Base-by-base conservation (phyloP, 768 basidiomycete genomes). In the Lyophyllum shimeji region DNA sequence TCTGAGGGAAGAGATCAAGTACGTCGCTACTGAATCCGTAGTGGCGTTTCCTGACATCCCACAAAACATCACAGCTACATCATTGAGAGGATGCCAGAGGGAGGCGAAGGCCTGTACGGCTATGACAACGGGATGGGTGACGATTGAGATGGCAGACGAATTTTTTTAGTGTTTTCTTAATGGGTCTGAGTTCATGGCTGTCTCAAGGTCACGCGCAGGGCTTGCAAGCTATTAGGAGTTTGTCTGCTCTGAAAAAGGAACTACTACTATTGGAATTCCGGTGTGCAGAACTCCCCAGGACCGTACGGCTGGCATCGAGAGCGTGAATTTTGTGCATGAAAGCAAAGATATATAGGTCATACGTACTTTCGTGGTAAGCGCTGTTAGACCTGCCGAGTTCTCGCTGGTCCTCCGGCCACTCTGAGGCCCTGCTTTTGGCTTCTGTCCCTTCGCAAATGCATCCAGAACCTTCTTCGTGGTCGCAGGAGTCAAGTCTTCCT, bases 341-440 rank as follows among this genome's bases (percentile, higher is more conserved):
- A 27, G 18, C 34, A 21, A 34, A 4, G 29, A 53, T 1, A 12
- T 31, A 23, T n/a, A 7, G 45, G 50, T 9, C 46, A 6, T 12
- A 61, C 75, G 42, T 57, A 90, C 93, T 82, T 93, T 89, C 46
- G 79, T 77, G 18, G 85, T 81, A 31, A 95, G 77, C 37, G 90
- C 75, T 23, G 95, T 97, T 56, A 96, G 75, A 39, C 93, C 94
- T 13, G 91, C 93, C 11, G 94, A 92, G 74, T 97, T 97, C 75
- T 98, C 95, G 59, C 89, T 93, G 0, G 94, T 95, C 44, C 80
- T 79, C 56, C 95, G 82, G 29, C 89, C 85, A 56, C 86, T 88
- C 68, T 97, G 96, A 46, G 96, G 96, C 17, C 96, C 97, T n/a
- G 93, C 83, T 70, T 91, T 93, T 52, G 93, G 93, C 70, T 89